Conservation (phyloP, 129 eudicot genomes). For the sunflower (Helianthus annuus) region HanXRQr2.0-SUNRISE NC_035441.2:176515243-176515742, state of each 20-base stretch:
- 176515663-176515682: neutral
- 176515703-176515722: too few relatives aligned
- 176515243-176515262: too few relatives aligned
- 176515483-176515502: neutral
- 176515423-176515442: constrained; percentile 2
- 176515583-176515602: constrained; percentile 93
- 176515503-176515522: neutral
- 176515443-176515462: constrained; percentile 4
- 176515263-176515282: too few relatives aligned
- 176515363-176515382: constrained; percentile 2
- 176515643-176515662: neutral
- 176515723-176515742: too few relatives aligned
- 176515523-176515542: constrained; percentile 61
- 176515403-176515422: constrained; percentile 1
- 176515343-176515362: constrained; percentile 17
- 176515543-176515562: constrained; percentile 84
- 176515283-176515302: too few relatives aligned
- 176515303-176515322: neutral
- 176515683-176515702: too few relatives aligned
- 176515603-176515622: constrained; percentile 66
- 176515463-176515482: neutral
- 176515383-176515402: constrained; percentile 6
- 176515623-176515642: constrained; percentile 1
- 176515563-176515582: constrained; percentile 76
- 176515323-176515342: neutral